Evolutionary conservation across 306 rosid species (phyloP), one percentile per base, ranked within the genome.

Genomic region (Vigna mungo): DNA sequence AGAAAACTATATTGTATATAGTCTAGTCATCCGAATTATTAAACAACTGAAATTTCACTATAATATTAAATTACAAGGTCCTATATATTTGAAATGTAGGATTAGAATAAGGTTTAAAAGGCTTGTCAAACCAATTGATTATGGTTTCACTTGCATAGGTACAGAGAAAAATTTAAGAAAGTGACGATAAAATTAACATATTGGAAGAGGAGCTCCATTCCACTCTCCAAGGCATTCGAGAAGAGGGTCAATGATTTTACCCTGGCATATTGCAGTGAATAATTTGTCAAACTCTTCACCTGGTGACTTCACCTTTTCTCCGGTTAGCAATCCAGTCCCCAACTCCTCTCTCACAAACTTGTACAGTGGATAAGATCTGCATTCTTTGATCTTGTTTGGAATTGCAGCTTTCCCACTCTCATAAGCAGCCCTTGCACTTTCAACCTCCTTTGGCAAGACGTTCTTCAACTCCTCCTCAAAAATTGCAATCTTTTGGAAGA

Each of bases 351-450:
- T 88, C 76, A 93, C 93, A 73, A 93, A 91, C 71, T 77, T 88
- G 88, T 91, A 93, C 49, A 93, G 68, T 5, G 98, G 98, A 32
- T 91, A 93, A 0, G 98, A 91, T 41, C 98, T 85, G 87, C 98
- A 93, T 32, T 85, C 89, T 39, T 75, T 43, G 18, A 93, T 91
- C 79, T 89, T 84, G 84, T 91, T 93, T 16, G 93, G 64, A 37
- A 90, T 66, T 2, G 74, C 76, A 1, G 88, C 25, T 0, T 74
- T 91, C 0, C 96, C 97, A 25, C 69, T 83, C 86, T 93, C 97
- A 36, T 66, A 71, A 3, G 96, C 88, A 10, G 6, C 39, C 76
- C 97, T 91, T 1, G 91, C 82, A 65, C 78, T 76, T 64, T 93
- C 98, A 8, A 93, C 92, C 68, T 91, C 98, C 59, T 90, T 91